Conservation (phyloP, 2,329 filamentous ascomycete genomes). For the Cladosporium sp. region DNA sequence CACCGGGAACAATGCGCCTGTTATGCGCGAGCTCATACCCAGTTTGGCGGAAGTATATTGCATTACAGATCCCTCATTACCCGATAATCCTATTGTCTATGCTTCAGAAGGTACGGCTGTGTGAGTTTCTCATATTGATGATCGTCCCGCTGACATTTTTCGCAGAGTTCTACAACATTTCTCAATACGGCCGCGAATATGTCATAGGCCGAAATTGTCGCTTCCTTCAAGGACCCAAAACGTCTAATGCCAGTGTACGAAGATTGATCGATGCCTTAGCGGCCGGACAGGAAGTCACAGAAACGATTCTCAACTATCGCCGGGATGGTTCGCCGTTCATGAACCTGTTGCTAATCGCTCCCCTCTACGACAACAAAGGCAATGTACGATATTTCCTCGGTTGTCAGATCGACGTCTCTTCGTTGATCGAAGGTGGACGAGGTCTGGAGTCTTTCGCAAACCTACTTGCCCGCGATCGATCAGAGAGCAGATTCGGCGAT, state of each 20-base stretch:
- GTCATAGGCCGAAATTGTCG: conserved; percentile 43
- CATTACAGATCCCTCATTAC: conserved; percentile 39
- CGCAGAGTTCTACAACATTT: conserved; percentile 42
- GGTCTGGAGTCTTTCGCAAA: conserved; percentile 35
- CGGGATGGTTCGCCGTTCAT: conserved; percentile 39
- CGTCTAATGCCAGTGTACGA: conserved; percentile 30
- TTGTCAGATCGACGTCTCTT: conserved; percentile 37
- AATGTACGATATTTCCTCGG: conserved; percentile 38
- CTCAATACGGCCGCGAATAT: conserved; percentile 41
- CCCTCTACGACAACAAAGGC: conserved; percentile 40
- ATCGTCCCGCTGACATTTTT: neutral
- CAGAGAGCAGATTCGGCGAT: conserved; percentile 23
- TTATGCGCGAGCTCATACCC: conserved; percentile 38
- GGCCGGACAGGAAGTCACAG: conserved; percentile 39
- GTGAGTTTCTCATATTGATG: neutral
- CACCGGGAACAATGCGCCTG: conserved; percentile 37
- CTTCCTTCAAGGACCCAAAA: conserved; percentile 41
- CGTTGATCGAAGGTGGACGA: conserved; percentile 33
- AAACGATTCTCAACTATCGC: conserved; percentile 42
- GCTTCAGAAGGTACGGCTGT: conserved; percentile 35
- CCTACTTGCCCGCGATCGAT: conserved; percentile 31
- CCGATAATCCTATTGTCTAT: conserved; percentile 44
- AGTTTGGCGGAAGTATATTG: conserved; percentile 45
- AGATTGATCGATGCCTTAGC: conserved; percentile 35
- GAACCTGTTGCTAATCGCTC: conserved; percentile 39